phyloP scores from a whole-genome alignment of 768 basidiomycete genomes.

The Arthromyces matolae region DNA sequence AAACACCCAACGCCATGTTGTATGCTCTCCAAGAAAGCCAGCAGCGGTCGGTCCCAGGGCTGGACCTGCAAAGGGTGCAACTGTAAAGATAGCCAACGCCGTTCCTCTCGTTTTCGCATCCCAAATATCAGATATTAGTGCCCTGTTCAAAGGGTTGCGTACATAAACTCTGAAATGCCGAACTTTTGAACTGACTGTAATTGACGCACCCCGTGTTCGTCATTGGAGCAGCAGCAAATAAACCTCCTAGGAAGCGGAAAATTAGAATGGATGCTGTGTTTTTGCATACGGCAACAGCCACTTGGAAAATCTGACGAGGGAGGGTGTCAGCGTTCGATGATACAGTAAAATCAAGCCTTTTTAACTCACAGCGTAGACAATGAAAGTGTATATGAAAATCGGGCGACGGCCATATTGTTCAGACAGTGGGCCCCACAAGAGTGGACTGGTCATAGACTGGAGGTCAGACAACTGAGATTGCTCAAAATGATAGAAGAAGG shows the following conservation, averaged over 20 bases:
- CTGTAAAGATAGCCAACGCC: slow-evolving; percentile 63
- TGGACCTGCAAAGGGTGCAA: slow-evolving; percentile 68
- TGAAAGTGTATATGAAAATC: slow-evolving; percentile 53
- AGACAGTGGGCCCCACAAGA: slow-evolving; percentile 56
- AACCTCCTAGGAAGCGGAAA: slow-evolving; percentile 68
- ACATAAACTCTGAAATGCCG: too few relatives aligned
- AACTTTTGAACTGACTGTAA: background rate
- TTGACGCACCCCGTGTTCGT: slow-evolving; percentile 61
- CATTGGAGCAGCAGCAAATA: slow-evolving; percentile 65
- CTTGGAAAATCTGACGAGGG: slow-evolving; percentile 55
- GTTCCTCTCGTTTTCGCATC: slow-evolving; percentile 57
- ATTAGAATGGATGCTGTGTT: slow-evolving; percentile 64
- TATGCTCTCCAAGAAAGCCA: slow-evolving; percentile 39
- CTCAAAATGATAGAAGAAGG: background rate
- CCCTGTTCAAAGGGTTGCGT: too few relatives aligned
- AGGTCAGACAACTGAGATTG: background rate
- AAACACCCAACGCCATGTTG: slow-evolving; percentile 66
- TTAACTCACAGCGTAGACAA: slow-evolving; percentile 45
- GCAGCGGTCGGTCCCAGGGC: slow-evolving; percentile 53
- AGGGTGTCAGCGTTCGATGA: too few relatives aligned
- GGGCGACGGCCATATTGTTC: slow-evolving; percentile 59
- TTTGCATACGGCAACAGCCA: slow-evolving; percentile 56
- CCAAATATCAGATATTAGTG: slow-evolving; percentile 59
- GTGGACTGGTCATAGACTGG: slow-evolving; percentile 28
- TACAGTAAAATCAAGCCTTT: background rate